Base-by-base conservation (phyloP, 2,329 filamentous ascomycete genomes). In the Elsinoe fawcettii region DNA sequence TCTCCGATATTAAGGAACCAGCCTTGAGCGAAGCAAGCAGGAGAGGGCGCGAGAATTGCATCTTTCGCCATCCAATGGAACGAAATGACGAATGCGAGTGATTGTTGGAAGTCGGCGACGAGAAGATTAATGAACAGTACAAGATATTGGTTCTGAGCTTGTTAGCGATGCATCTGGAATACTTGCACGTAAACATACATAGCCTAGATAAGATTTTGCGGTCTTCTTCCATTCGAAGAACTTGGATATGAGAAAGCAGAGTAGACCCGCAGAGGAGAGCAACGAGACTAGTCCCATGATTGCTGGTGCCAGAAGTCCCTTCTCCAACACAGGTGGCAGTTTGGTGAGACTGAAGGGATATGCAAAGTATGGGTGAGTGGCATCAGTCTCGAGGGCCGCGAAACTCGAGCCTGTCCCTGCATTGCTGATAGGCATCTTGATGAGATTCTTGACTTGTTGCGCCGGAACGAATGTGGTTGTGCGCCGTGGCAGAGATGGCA, bases 91-190 rank as follows among this genome's bases (percentile, higher is more conserved):
- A 87, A 88, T 3, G 83, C 81, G 0, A 81, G 67, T 6, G 81
- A 77, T 64, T 88, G 85, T 64, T 85, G 81, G 57, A 86, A 77
- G 63, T 88, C 85, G 59, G 85, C 84, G 20, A 86, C 70, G 4
- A 88, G 73, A 0, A 88, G 77, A 66, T 88, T 88, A 66, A 86
- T 80, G 58, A 88, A 84, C 3, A 88, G 74, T 0, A 88, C 73
- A 25, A 87, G 76, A 64, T 87, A 86, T 67, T 88, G 85, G 62
- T 87, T 87, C 54, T 56, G 25, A 7, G 1, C 8, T 16, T 11
- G 30, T 56, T 16, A 56, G 54, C 11, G 5, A 20, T 43, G 36
- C 9, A 3, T 47, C 11, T 18, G 9, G 12, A 14, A 46, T 27
- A 11, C 18, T 9, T 27, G 16, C 27, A 4, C 34, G 22, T n/a